A percentile compares a stretch with the other conserved stretches of the same genome.
Evolutionary conservation across 768 basidiomycete genomes (phyloP).

Genomic region (Psilocybe sp.): DNA sequence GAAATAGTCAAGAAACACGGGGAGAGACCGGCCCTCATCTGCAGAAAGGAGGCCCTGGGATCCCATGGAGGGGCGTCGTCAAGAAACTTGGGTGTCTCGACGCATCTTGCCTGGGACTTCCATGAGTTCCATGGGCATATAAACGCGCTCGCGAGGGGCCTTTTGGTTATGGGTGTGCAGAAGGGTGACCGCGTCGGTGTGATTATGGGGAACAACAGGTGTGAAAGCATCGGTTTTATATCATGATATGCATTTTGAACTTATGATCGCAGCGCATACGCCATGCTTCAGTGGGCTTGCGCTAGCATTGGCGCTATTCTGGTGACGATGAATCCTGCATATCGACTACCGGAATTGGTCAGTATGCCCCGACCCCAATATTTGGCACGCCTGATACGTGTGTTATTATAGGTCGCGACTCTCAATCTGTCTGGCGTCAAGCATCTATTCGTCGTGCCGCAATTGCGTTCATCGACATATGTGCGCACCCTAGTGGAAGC

Average conservation of each 20-base stretch:
- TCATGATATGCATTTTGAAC: not conserved
- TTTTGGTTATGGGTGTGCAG: slow-evolving; percentile 64
- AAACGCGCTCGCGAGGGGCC: slow-evolving; percentile 64
- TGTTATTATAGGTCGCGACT: slow-evolving; percentile 48
- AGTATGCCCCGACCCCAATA: slow-evolving; percentile 11
- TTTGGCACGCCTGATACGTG: slow-evolving; percentile 2
- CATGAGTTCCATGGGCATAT: slow-evolving; percentile 66
- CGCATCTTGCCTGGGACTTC: slow-evolving; percentile 72
- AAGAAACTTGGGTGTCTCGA: slow-evolving; percentile 42
- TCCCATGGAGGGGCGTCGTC: slow-evolving; percentile 61
- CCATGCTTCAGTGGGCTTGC: slow-evolving; percentile 81
- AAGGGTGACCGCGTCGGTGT: slow-evolving; percentile 79
- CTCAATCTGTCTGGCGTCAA: slow-evolving; percentile 63
- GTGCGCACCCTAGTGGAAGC: slow-evolving; percentile 54
- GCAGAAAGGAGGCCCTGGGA: slow-evolving; percentile 53
- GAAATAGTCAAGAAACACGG: slow-evolving; percentile 51
- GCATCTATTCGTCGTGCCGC: slow-evolving; percentile 72
- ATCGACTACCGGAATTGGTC: slow-evolving; percentile 69
- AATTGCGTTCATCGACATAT: slow-evolving; percentile 64
- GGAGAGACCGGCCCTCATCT: slow-evolving; percentile 61
- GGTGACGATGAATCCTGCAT: slow-evolving; percentile 83
- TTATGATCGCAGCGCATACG: slow-evolving; percentile 57
- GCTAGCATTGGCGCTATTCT: slow-evolving; percentile 82
- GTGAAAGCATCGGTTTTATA: slow-evolving; percentile 6
- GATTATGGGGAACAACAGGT: slow-evolving; percentile 87